A percentile compares a stretch with the other conserved stretches of the same genome.
These are phyloP conservation scores for Fusarium caatingaense DNA, from an alignment of 2,329 filamentous ascomycete genomes.

Conservation along the genomic window DNA sequence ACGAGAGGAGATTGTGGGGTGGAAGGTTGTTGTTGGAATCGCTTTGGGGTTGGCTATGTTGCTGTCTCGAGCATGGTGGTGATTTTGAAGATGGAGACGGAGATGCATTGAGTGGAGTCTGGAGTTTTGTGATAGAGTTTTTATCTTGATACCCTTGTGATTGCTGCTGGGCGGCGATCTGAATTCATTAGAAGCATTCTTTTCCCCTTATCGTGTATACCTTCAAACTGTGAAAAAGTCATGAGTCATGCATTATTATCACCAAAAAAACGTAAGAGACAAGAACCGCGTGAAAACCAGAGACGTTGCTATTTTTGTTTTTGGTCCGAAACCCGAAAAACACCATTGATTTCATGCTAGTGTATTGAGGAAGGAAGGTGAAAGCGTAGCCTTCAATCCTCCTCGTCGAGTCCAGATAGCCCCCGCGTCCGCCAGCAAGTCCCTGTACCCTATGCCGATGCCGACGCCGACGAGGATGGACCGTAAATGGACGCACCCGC, in stretches of 20 bases:
- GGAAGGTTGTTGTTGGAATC: constrained; percentile 29
- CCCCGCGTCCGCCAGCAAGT: constrained; percentile 44
- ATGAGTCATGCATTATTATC: constrained; percentile 22
- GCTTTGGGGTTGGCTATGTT: constrained; percentile 22
- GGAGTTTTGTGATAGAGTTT: constrained; percentile 30
- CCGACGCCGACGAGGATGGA: constrained; percentile 41
- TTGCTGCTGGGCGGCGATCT: constrained; percentile 31
- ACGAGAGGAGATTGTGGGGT: constrained; percentile 36
- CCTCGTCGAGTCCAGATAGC: constrained; percentile 48
- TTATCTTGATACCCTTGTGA: constrained; percentile 31
- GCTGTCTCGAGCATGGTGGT: constrained; percentile 20
- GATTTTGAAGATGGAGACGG: not conserved
- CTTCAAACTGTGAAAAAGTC: not conserved
- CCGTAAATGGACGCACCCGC: constrained; percentile 43
- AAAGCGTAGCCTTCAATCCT: constrained; percentile 44
- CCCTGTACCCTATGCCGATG: constrained; percentile 43
- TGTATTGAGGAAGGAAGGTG: constrained; percentile 51
- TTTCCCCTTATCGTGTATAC: not conserved
- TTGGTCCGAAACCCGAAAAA: constrained; percentile 55
- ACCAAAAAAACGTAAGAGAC: constrained; percentile 2
- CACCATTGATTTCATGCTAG: constrained; percentile 59
- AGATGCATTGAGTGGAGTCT: constrained; percentile 28
- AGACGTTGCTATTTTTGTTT: constrained; percentile 46
- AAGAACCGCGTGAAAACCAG: constrained; percentile 21
- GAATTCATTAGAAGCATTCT: constrained; percentile 4